Evolutionary conservation across 768 basidiomycete genomes (phyloP).

Genomic region (Cystofilobasidium macerans): DNA sequence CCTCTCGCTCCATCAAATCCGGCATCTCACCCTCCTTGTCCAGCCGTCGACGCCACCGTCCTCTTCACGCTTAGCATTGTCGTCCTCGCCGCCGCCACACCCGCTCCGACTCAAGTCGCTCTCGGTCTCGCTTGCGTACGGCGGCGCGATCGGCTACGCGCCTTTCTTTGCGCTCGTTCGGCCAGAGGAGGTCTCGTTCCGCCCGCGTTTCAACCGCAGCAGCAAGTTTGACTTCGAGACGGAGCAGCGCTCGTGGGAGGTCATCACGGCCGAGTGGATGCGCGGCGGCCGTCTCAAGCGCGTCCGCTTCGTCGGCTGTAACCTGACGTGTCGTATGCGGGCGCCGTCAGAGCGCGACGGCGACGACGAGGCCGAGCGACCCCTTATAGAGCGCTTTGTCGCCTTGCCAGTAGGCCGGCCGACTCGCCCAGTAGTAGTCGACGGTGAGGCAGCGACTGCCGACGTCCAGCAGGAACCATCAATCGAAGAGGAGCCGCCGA

Average conservation of each 20-base stretch:
- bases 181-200: not conserved
- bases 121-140: slow-evolving; percentile 6
- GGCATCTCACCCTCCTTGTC: slow-evolving; percentile 9
- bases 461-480: not conserved
- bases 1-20: slow-evolving; percentile 13
- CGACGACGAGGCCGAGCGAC: not conserved
- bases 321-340: not conserved
- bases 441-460: not conserved
- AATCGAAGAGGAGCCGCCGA: not conserved
- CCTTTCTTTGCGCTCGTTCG: slow-evolving; percentile 13
- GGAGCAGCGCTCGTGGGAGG: slow-evolving; percentile 9
- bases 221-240: slow-evolving; percentile 7
- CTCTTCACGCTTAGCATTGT: not conserved
- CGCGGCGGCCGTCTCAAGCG: not conserved
- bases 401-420: not conserved
- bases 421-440: not conserved
- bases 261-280: not conserved
- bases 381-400: not conserved
- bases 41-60: slow-evolving; percentile 9
- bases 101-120: not conserved
- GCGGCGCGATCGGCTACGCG: slow-evolving; percentile 10
- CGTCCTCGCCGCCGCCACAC: not conserved
- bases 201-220: not conserved
- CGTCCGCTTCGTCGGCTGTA: not conserved
- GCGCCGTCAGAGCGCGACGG: not conserved